phyloP scores from a whole-genome alignment of 2,329 filamentous ascomycete genomes.

The Annulohypoxylon truncatum region DNA sequence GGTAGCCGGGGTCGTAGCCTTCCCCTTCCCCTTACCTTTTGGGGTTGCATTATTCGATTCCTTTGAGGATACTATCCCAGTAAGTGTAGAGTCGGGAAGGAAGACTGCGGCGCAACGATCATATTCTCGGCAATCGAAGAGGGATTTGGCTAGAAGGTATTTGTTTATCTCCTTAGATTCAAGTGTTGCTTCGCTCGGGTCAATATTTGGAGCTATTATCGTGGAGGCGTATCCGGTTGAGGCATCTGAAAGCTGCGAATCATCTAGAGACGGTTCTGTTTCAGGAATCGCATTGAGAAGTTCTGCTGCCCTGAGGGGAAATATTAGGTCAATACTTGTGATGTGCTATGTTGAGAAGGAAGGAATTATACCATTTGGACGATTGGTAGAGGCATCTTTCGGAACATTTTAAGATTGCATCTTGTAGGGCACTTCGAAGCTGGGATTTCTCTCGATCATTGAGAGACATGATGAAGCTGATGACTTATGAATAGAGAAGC shows the following conservation, averaged over 20 bases:
- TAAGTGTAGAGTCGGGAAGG: constrained; percentile 81
- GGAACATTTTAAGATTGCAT: constrained; percentile 89
- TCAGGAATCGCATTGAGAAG: constrained; percentile 85
- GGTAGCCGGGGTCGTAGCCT: constrained; percentile 56
- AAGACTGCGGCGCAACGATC: constrained; percentile 93
- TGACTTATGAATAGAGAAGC: constrained; percentile 26
- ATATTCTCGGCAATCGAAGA: constrained; percentile 95
- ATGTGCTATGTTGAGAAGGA: background rate
- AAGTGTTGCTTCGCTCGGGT: constrained; percentile 78
- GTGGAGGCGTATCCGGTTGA: constrained; percentile 59
- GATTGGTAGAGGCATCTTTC: constrained; percentile 96
- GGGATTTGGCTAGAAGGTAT: constrained; percentile 90
- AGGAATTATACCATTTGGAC: constrained; percentile 81
- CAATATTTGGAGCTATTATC: constrained; percentile 67
- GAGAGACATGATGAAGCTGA: constrained; percentile 60
- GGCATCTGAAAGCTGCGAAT: constrained; percentile 46
- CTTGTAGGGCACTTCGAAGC: constrained; percentile 80
- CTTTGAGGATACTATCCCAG: constrained; percentile 69
- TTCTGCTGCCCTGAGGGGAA: constrained; percentile 82
- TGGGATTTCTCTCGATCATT: constrained; percentile 69
- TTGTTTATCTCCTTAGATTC: constrained; percentile 84
- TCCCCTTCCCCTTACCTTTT: constrained; percentile 70
- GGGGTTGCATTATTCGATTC: constrained; percentile 52
- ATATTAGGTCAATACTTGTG: constrained; percentile 2
- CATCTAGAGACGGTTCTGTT: constrained; percentile 48